phyloP scores from a whole-genome alignment of 1,284 basidiomycete species.

The Sporisorium sorghi region DNA sequence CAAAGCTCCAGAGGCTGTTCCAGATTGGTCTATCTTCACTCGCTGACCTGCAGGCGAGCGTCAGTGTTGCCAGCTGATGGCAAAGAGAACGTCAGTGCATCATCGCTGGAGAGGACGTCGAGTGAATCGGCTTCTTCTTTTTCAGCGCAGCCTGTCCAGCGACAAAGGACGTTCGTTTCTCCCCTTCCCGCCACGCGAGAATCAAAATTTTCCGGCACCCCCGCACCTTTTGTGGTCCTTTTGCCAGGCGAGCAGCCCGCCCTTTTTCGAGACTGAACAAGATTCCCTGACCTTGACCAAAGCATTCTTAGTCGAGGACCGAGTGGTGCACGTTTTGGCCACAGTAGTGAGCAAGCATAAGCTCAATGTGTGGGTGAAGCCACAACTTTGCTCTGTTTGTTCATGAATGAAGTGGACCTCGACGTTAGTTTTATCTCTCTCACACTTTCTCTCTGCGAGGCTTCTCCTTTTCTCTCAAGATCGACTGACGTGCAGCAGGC shows the following conservation, averaged over 20 bases:
- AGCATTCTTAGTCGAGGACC: neutral
- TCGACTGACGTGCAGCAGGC: too few species aligned
- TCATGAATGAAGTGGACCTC: slow-evolving; percentile 1
- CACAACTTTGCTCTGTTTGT: slow-evolving; percentile 8
- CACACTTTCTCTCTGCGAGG: too few species aligned
- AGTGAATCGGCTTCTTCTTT: neutral
- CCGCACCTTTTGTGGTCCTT: slow-evolving; percentile 3
- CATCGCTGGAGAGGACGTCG: neutral
- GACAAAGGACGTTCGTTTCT: too few species aligned
- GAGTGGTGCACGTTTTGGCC: slow-evolving; percentile 1
- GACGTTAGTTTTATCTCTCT: slow-evolving; percentile 2
- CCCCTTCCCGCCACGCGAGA: neutral
- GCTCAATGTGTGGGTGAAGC: neutral
- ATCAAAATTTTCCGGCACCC: slow-evolving; percentile 15
- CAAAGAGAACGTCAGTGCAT: neutral
- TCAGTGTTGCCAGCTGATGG: neutral
- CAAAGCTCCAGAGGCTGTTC: slow-evolving; percentile 12
- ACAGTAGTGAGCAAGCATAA: neutral
- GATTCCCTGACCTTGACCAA: neutral
- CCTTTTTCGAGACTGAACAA: too few species aligned
- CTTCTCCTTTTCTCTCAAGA: neutral
- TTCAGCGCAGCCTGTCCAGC: neutral
- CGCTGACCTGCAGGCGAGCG: neutral
- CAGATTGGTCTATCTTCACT: neutral
- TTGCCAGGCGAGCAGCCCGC: too few species aligned